These are phyloP conservation scores for Penicillium sp. DNA, from an alignment of 2,329 filamentous ascomycete species.

Conservation along the genomic window DNA sequence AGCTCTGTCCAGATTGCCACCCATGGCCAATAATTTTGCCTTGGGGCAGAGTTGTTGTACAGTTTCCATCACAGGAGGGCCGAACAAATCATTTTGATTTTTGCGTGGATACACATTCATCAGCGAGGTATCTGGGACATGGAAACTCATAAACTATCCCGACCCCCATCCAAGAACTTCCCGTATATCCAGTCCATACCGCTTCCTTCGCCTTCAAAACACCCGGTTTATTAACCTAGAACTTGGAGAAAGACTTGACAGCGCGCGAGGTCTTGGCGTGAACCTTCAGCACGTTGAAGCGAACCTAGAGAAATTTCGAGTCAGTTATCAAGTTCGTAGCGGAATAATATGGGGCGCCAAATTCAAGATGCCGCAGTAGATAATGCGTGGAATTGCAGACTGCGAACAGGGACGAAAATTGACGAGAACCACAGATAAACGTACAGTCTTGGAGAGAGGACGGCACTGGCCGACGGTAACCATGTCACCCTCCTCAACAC, in stretches of 20 bases:
- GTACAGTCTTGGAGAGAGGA: conserved; percentile 98
- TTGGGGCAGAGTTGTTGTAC: conserved; percentile 22
- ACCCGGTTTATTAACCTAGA: conserved; percentile 59
- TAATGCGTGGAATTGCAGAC: background rate
- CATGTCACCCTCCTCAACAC: conserved; percentile 99
- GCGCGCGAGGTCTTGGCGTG: conserved; percentile 57
- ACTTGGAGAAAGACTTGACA: conserved; percentile 98
- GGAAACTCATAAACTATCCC: conserved; percentile 40
- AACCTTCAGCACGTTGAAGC: conserved; percentile 99
- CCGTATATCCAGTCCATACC: conserved; percentile 38
- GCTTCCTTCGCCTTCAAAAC: conserved; percentile 35
- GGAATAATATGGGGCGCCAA: background rate
- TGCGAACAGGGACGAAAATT: background rate
- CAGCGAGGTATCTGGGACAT: conserved; percentile 42
- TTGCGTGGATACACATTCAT: conserved; percentile 40
- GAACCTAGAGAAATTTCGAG: conserved; percentile 59
- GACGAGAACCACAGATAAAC: conserved; percentile 41
- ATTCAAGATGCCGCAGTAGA: background rate
- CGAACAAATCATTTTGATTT: conserved; percentile 38
- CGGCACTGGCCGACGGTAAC: conserved; percentile 99
- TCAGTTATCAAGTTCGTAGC: conserved; percentile 14
- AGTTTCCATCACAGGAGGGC: conserved; percentile 29
- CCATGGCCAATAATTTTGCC: conserved; percentile 6
- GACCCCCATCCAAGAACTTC: conserved; percentile 33
- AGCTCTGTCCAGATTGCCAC: conserved; percentile 15